Evolutionary conservation across 495 filamentous ascomycete genomes (phyloP), one percentile per base, ranked within the genome.

Genomic region (Bathelium albidoporum): DNA sequence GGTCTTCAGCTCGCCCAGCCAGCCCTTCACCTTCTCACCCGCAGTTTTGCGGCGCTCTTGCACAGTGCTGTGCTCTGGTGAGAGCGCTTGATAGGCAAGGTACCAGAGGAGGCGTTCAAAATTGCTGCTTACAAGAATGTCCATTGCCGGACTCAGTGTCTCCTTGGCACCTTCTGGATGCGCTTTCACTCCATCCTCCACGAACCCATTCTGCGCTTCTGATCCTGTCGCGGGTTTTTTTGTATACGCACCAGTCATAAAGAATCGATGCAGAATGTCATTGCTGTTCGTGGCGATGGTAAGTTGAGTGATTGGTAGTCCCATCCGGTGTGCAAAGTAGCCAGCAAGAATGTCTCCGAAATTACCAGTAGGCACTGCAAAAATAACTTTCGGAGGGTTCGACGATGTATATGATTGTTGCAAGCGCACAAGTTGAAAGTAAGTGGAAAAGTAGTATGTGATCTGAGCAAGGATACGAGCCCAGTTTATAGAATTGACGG

Each of bases 41-140:
- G 88, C 71, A 22, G 62, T 69, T 65, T 75, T 66, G 58, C 81
- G 76, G 52, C 72, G 69, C 49, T 70, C 62, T 31, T 65, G 41
- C 24, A 43, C 43, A 18, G 69, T 65, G 49, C 62, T 65, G n/a
- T 63, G 63, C 32, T 45, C 45, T 20, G 65, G 62, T 58, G 65
- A 68, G 65, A 75, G 80, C 65, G 82, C 84, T 63, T 85, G 79
- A 73, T 87, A 85, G 1, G 90, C 85, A 12, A 96, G 80, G 79
- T 88, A 96, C 93, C 93, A 97, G n/a, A 98, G 80, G 0, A 98
- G 80, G 31, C 94, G 83, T 79, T 98, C 94, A 73, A 98, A 97
- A 80, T 98, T 98, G 73, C 87, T 91, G 61, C 85, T 89, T 39
- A 97, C 91, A 14, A 97, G 81, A 61, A 97, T 97, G 73, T 97